Evolutionary conservation across 1,284 basidiomycete genomes (phyloP).

Genomic region (Leccinum subfulvum): DNA sequence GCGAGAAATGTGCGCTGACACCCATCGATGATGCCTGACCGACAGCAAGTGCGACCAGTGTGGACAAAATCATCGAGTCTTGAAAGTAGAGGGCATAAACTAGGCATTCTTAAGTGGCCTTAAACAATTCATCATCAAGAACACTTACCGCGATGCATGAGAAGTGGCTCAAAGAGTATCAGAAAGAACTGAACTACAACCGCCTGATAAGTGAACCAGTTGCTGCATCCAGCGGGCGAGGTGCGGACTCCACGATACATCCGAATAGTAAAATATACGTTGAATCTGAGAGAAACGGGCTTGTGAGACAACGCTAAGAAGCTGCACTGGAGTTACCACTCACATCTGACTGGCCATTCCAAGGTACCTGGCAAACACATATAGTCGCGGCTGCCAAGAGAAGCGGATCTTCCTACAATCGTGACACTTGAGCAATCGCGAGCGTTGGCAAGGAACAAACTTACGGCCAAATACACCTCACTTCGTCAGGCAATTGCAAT

Average conservation of each 20-base stretch:
- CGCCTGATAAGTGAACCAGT: constrained; percentile 19
- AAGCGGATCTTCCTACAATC: constrained; percentile 11
- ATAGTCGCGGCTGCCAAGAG: constrained; percentile 13
- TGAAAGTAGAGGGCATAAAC: constrained; percentile 16
- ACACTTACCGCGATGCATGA: constrained; percentile 19
- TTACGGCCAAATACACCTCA: constrained; percentile 14
- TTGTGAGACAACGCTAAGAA: neutral
- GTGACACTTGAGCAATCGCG: neutral
- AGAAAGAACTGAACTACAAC: constrained; percentile 12
- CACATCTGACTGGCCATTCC: constrained; percentile 23
- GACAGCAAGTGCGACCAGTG: constrained; percentile 7
- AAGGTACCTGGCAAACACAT: constrained; percentile 15
- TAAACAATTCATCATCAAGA: neutral
- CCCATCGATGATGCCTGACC: constrained; percentile 21
- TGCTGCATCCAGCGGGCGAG: constrained; percentile 5
- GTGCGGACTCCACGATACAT: constrained; percentile 14
- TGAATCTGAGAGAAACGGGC: constrained; percentile 9
- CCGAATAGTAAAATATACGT: constrained; percentile 14
- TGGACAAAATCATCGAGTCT: constrained; percentile 5
- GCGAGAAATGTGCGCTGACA: constrained; percentile 15
- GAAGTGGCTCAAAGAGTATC: constrained; percentile 5
- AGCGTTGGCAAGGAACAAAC: neutral
- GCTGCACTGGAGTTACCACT: neutral
- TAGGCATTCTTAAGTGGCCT: neutral
- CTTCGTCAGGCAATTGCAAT: constrained; percentile 19